Evolutionary conservation across 1,284 basidiomycete species (phyloP), one percentile per base, ranked within the genome.

Genomic region (Puccinia novopanici): DNA sequence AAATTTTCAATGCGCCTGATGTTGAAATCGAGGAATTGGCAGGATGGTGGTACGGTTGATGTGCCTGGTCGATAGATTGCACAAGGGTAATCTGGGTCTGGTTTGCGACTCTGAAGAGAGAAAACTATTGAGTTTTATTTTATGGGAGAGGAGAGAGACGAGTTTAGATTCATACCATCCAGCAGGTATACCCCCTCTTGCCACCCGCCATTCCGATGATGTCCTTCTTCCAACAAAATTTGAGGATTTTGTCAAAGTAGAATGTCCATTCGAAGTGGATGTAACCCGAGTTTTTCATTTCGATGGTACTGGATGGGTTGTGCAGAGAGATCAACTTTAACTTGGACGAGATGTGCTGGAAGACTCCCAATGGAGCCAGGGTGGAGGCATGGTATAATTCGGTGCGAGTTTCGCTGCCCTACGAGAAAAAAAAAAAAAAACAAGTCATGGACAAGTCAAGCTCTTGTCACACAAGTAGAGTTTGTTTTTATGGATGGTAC

Each of bases 101-200:
- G n/a, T n/a, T n/a, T n/a, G n/a, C 68, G 52, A 30, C n/a, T 40
- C 77, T 79, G n/a, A 8, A 15, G 3, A 70, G 40, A 40, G 40
- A 37, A 34, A 74, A 30, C 27, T 40, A 42, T 45, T 48, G 40
- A 45, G 34, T 50, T 50, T 19, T 42, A 24, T 24, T 22, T 27
- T 17, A 54, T 34, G n/a, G n/a, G n/a, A n/a, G n/a, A n/a, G n/a
- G 42, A 45, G 52, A 12, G 45, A 19, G 40, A 48, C 24, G 42
- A 8, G 24, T 37, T 48, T 40, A 27, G 37, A 0, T 19, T n/a
- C 52, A 24, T 19, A 79, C 77, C 68, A 79, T 71, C 77, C 77
- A 79, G 57, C 77, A 79, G 5, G 77, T 72, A 34, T 48, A 79
- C 9, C 77, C 77, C 37, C 67, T 45, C 42, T 70, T 72, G n/a